Base-by-base conservation (phyloP, 495 filamentous ascomycete genomes). In the Penicillium verhagenii region DNA sequence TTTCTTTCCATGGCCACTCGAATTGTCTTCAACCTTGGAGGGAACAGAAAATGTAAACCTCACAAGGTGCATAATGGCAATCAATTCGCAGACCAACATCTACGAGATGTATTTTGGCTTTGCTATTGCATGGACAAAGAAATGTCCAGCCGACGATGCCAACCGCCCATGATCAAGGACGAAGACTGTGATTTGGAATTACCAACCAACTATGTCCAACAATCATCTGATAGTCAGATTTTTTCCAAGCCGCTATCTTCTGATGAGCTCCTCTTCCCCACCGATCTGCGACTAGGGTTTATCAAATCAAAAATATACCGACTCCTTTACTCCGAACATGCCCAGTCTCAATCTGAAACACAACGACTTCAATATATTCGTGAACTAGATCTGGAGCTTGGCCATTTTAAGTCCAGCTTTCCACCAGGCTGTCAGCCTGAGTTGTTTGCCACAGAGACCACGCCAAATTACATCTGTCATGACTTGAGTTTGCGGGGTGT, bases 41-140 rank as follows among this genome's bases (percentile, higher is more conserved):
- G 50, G 4, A 49, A 68, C 46, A 50, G 47, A 53, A 44, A 49
- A 13, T 43, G 37, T 9, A 48, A 52, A 39, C 16, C 29, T 38
- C 54, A 38, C 4, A 29, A 43, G 9, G 50, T 39, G 25, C 29
- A 58, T 4, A 44, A 55, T 7, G 52, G 50, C 1, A 54, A 48
- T n/a, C n/a, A n/a, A n/a, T n/a, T n/a, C n/a, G n/a, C n/a, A n/a
- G n/a, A n/a, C 16, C 55, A 60, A 31, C 70, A 73, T 57, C 26
- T 67, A 5, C 69, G 70, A 3, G 60, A 53, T 23, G 37, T 72
- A 0, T 75, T 75, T 55, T 73, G 72, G 72, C 53, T 68, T 8
- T 69, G 64, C 47, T 75, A 73, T 50, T 53, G 53, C 11, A 43
- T 66, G 11, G 72, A 74, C 43, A 72, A 69, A 24, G 64, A 72